Conservation (phyloP, 2,329 filamentous ascomycete species). For the Fusarium denticulatum region DNA sequence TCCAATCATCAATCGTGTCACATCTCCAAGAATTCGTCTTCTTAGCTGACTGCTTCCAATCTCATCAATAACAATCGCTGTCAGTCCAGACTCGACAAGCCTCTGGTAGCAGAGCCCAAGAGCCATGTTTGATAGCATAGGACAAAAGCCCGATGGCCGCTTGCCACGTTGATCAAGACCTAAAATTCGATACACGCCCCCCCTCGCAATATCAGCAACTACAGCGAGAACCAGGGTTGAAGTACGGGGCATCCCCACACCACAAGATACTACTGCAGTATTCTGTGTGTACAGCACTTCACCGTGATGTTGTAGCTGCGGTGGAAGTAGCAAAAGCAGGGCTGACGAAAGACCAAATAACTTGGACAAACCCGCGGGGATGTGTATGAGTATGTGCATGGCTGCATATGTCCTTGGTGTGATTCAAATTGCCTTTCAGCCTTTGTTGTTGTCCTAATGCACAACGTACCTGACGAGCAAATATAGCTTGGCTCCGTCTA, state of each 20-base stretch:
- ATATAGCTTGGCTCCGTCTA: conserved; percentile 13
- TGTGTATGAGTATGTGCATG: conserved; percentile 27
- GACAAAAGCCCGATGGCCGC: conserved; percentile 33
- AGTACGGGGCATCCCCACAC: conserved; percentile 39
- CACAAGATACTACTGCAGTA: conserved; percentile 36
- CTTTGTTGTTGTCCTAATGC: conserved; percentile 24
- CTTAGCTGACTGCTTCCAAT: neutral
- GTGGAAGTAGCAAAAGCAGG: conserved; percentile 25
- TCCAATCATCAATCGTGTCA: neutral
- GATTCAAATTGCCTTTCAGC: conserved; percentile 22
- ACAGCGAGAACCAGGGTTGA: conserved; percentile 30
- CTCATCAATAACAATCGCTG: neutral
- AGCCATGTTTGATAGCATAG: conserved; percentile 13
- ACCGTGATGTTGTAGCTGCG: conserved; percentile 32
- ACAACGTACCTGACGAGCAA: conserved; percentile 12
- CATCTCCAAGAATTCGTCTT: neutral
- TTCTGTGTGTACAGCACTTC: conserved; percentile 33
- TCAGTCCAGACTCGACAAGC: neutral
- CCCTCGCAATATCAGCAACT: conserved; percentile 31
- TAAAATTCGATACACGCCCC: conserved; percentile 36
- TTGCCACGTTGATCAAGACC: conserved; percentile 50
- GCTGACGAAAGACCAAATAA: conserved; percentile 32
- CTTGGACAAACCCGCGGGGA: conserved; percentile 28
- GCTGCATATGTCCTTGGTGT: conserved; percentile 21
- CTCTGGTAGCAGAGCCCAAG: neutral